phyloP scores from a whole-genome alignment of 2,329 filamentous ascomycete genomes.

The Rhinocladiella mackenziei region DNA sequence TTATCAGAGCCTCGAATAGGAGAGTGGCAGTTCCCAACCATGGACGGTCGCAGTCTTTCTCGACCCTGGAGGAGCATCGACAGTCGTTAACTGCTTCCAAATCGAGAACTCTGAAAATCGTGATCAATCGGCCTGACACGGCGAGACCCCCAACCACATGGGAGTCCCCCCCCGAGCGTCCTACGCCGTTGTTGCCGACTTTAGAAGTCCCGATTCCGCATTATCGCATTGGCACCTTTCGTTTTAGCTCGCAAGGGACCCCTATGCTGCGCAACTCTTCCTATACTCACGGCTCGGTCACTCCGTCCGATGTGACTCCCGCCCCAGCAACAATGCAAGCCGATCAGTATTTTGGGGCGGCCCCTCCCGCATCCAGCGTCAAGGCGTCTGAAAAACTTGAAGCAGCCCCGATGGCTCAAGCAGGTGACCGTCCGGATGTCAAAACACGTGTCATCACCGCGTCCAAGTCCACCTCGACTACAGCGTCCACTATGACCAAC shows the following conservation, averaged over 20 bases:
- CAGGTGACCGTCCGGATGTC: neutral
- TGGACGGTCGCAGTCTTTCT: slow-evolving; percentile 59
- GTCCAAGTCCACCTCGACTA: slow-evolving; percentile 35
- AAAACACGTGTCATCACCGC: slow-evolving; percentile 30
- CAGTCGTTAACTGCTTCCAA: slow-evolving; percentile 40
- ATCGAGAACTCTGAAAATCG: slow-evolving; percentile 69
- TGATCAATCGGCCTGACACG: slow-evolving; percentile 68
- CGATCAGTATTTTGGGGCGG: slow-evolving; percentile 16
- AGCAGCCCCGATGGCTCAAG: neutral
- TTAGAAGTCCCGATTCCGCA: slow-evolving; percentile 76
- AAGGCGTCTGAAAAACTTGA: slow-evolving; percentile 20
- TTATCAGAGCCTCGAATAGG: slow-evolving; percentile 2
- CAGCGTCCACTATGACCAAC: slow-evolving; percentile 34
- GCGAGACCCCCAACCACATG: slow-evolving; percentile 63
- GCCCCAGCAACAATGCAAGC: slow-evolving; percentile 38
- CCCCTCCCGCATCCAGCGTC: slow-evolving; percentile 21
- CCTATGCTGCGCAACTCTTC: slow-evolving; percentile 76
- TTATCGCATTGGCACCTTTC: slow-evolving; percentile 76
- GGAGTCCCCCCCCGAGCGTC: slow-evolving; percentile 36
- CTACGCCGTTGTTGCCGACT: slow-evolving; percentile 46
- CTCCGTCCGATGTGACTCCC: slow-evolving; percentile 22
- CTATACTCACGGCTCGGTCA: slow-evolving; percentile 61
- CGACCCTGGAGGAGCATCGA: slow-evolving; percentile 64
- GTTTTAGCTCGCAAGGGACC: slow-evolving; percentile 72
- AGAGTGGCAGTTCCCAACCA: slow-evolving; percentile 23